A percentile compares a stretch with the other conserved stretches of the same genome.
Conservation (phyloP, 306 rosid genomes). For the Prunus campanulata region DNA sequence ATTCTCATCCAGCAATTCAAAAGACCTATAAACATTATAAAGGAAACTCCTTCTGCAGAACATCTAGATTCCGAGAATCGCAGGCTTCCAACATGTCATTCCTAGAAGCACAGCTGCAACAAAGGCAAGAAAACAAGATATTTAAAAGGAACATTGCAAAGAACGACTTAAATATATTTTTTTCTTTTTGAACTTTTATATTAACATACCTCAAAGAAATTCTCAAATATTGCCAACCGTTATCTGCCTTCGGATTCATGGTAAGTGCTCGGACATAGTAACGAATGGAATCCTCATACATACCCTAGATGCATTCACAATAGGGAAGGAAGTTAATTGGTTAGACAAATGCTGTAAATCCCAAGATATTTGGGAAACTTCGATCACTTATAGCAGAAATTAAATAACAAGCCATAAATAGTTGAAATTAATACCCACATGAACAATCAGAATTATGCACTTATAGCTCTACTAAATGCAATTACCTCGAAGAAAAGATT, state of each 20-base stretch:
- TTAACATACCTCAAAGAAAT: conserved; percentile 78
- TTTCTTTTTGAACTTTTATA: neutral
- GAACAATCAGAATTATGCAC: neutral
- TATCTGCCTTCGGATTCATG: conserved; percentile 98
- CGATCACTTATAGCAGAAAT: neutral
- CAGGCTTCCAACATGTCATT: conserved; percentile 93
- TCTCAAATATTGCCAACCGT: conserved; percentile 97
- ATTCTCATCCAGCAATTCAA: conserved; percentile 2
- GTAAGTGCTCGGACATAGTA: conserved; percentile 93
- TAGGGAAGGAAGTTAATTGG: neutral
- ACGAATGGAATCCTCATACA: conserved; percentile 88
- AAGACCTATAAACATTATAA: conserved; percentile 26
- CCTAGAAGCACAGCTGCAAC: conserved; percentile 93
- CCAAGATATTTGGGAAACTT: neutral
- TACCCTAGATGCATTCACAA: conserved; percentile 48
- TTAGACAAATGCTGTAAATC: neutral
- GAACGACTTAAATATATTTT: neutral
- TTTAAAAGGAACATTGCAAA: neutral
- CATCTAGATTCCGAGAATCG: conserved; percentile 83
- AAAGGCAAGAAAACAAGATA: conserved; percentile 8
- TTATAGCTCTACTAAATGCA: no score
- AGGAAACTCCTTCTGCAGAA: conserved; percentile 95
- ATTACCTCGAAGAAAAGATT: no score
- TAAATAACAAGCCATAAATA: neutral
- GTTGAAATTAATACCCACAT: neutral